Conservation (phyloP, 73 alveolate genomes). For the Paramecium biaurelia region DNA sequence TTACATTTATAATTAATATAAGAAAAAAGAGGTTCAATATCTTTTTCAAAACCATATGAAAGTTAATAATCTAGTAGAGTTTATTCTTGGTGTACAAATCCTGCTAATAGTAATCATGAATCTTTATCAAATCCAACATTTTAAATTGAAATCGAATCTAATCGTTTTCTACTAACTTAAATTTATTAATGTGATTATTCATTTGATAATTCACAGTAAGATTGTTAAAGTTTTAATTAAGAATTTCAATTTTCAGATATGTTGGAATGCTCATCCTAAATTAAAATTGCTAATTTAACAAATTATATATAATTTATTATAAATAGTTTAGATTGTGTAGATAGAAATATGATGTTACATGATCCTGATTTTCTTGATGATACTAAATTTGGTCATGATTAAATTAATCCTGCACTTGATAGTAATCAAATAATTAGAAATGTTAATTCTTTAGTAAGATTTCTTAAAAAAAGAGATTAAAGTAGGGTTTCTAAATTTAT, state of each 20-base stretch:
- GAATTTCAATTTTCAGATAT: neutral
- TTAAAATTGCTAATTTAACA: neutral
- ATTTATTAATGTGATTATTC: neutral
- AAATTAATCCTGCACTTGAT: neutral
- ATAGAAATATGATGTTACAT: neutral
- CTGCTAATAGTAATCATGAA: constrained; percentile 21
- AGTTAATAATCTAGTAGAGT: constrained; percentile 11
- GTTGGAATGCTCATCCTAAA: neutral
- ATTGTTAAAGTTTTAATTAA: neutral
- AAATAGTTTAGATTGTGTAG: neutral
- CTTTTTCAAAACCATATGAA: neutral
- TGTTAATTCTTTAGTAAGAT: neutral
- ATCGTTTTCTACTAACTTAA: neutral
- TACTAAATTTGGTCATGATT: neutral
- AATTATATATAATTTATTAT: neutral
- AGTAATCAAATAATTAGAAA: neutral
- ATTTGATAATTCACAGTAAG: neutral
- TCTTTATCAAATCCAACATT: neutral
- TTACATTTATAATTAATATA: neutral
- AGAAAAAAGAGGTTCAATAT: neutral
- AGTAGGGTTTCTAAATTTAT: neutral
- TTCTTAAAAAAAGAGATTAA: neutral
- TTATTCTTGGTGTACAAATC: neutral
- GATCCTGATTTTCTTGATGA: neutral
- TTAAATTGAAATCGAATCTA: neutral